These are phyloP conservation scores for Jimgerdemannia flammicorona DNA, from an alignment of 192 early-diverging fungal species.

Conservation along the genomic window DNA sequence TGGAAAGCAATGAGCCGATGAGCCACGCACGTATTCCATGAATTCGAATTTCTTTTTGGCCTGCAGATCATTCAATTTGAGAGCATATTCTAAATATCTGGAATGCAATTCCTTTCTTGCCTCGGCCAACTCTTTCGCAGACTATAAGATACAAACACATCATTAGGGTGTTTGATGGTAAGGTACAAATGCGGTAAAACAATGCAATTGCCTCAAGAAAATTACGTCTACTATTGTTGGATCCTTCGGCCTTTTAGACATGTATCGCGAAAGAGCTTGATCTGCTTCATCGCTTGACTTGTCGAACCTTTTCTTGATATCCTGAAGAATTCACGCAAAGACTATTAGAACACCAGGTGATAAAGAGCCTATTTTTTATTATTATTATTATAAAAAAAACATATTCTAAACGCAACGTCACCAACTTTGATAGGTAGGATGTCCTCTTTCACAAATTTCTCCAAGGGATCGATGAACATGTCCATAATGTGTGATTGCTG, in stretches of 20 bases:
- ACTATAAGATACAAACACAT: constrained; percentile 23
- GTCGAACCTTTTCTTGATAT: constrained; percentile 56
- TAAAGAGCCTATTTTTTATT: too few species aligned
- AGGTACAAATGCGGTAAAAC: constrained; percentile 29
- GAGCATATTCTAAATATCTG: constrained; percentile 57
- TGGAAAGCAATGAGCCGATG: background rate
- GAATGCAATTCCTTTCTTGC: constrained; percentile 60
- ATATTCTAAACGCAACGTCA: background rate
- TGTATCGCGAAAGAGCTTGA: constrained; percentile 51
- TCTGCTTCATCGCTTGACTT: constrained; percentile 60
- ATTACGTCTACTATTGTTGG: constrained; percentile 50
- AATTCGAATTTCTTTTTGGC: constrained; percentile 76
- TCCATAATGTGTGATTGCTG: constrained; percentile 62
- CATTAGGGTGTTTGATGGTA: constrained; percentile 10
- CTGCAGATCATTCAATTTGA: constrained; percentile 70
- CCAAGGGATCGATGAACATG: constrained; percentile 69
- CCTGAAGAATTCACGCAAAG: constrained; percentile 22
- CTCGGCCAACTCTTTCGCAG: constrained; percentile 52
- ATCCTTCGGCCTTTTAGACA: constrained; percentile 58
- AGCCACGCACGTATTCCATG: constrained; percentile 51
- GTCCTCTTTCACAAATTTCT: constrained; percentile 54
- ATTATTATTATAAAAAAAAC: background rate
- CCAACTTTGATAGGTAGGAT: constrained; percentile 51
- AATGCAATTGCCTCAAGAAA: constrained; percentile 3
- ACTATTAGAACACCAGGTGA: too few species aligned